Base-by-base conservation (phyloP, 306 rosid genomes). In the Benincasa hispida region DNA sequence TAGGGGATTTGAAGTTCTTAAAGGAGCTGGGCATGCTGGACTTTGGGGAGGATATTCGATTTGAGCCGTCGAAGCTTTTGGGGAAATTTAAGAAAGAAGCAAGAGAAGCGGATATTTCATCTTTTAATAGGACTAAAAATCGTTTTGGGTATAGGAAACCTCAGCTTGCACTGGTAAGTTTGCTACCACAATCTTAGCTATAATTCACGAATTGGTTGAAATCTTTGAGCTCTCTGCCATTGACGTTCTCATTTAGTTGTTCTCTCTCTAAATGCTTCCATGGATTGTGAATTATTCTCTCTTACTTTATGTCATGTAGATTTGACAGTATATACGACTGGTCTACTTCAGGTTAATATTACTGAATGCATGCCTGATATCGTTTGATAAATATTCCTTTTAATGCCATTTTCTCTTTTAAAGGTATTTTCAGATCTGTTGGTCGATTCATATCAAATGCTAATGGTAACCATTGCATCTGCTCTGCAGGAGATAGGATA, bases 401-500 rank as follows among this genome's bases (percentile, higher is more conserved):
- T 34, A 73, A 34, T 56, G 35, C 55, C 74, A 51, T 19, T 80
- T 62, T 70, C 28, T 62, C 63, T 77, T 50, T 66, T 55, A 74
- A 86, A 95, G 99, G 89, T 95, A 37, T 90, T 91, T 78, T 94
- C 96, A 56, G 98, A 89, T 78, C 89, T 92, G 66, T 76, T 79
- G 78, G 86, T 83, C 63, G 98, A 92, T 89, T 87, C 99, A 56
- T 93, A 88, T 75, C 96, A 92, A 80, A 58, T 95, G 82, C 79
- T 87, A 80, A 86, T 90, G 91, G 93, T 88, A 79, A 90, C 98
- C 54, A 78, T 90, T 84, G 90, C 90, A 78, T 79, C 89, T 81
- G 97, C 89, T 60, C 89, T 95, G 84, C 86, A 76, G 51, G 92
- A 95, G 76, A 87, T 92, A 76, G 98, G 99, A 77, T 95, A 95